Base-by-base conservation (phyloP, 192 early-diverging fungal genomes). In the Phycomyces blakesleeanus region DNA sequence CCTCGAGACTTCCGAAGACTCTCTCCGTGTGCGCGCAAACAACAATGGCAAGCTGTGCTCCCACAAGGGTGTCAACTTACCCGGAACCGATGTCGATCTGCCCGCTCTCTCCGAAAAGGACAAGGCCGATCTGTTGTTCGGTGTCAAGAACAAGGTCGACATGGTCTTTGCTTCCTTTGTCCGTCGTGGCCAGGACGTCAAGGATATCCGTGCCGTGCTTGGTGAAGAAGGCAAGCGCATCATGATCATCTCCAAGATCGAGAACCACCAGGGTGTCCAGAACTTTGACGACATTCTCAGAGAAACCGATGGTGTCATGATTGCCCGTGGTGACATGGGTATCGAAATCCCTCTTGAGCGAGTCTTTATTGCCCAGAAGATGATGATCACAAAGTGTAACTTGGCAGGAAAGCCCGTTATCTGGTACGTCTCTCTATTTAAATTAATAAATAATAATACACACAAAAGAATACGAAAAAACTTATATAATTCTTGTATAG, bases 301-400 rank as follows among this genome's bases (percentile, higher is more conserved):
- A 29, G 95, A 88, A 52, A 90, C 93, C 16, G 97, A 98, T 78
- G 97, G 95, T 61, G 88, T 98, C 59, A 98, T 98, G 97, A 90
- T 98, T 75, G 97, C 97, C 42, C 93, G 97, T 78, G 97, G 97
- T 73, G 67, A 98, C 76, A 78, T 98, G 54, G 97, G 97, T 62
- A 95, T 97, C 37, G 97, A 98, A 78, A 95, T 97, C 56, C 97
- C 95, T 24, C 85, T 92, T 22, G 91, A 94, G 61, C 85, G 91
- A 71, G 95, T 94, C 1, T 93, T 93, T 70, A 85, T 94, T 66
- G 91, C 83, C 68, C 96, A 98, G 71, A 98, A 98, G 83, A 96
- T 95, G 93, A 97, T 98, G 85, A 98, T 91, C 66, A 86, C 94
- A 63, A 97, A 98, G 81, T 96, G 95, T 78, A 98, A 98, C 68